phyloP scores from a whole-genome alignment of 345 rosid genomes.

The Gossypium longicalyx region DNA sequence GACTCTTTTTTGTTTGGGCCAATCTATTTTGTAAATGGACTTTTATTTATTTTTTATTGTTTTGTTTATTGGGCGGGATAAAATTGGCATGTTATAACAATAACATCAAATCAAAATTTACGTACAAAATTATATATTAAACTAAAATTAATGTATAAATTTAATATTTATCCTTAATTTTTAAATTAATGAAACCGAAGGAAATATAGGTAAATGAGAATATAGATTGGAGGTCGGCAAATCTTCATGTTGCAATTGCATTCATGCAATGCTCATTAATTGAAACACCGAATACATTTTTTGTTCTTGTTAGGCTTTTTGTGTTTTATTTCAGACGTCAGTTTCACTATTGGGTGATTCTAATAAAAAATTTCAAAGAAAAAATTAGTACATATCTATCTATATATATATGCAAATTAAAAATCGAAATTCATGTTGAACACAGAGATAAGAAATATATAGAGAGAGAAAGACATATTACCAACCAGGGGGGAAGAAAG shows the following conservation, averaged over 20 bases:
- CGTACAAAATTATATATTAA: no score
- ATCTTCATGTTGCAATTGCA: neutral
- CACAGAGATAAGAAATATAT: neutral
- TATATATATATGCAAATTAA: no score
- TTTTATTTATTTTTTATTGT: no score
- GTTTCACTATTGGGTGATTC: neutral
- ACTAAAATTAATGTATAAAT: no score
- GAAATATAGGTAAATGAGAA: neutral
- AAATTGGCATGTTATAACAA: no score
- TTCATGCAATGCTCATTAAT: neutral
- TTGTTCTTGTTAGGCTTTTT: neutral
- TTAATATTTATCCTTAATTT: no score
- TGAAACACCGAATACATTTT: neutral
- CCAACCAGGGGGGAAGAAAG: slow-evolving; percentile 13
- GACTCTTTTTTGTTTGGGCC: no score
- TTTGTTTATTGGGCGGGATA: no score
- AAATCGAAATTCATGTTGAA: neutral
- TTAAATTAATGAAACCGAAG: neutral
- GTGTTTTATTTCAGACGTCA: neutral
- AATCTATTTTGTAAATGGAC: no score
- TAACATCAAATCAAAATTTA: no score
- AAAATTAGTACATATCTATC: neutral
- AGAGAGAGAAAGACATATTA: slow-evolving; percentile 20
- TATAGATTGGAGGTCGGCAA: neutral
- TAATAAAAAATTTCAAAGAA: neutral